Base-by-base conservation (phyloP, 2,329 filamentous ascomycete genomes). In the Cylindrodendrum hubeiense region DNA sequence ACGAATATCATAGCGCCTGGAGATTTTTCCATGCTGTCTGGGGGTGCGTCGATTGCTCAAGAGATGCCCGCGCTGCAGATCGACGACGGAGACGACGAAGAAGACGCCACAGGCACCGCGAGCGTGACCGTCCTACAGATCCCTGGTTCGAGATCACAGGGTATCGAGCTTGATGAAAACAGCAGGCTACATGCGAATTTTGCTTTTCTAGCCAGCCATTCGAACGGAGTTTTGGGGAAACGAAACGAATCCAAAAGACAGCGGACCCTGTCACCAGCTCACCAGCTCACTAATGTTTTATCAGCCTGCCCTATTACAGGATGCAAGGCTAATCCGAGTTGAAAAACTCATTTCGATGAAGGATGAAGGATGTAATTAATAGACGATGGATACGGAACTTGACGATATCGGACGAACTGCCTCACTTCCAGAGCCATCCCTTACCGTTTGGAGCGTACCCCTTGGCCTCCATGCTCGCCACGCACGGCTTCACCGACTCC, bases 11-110 rank as follows among this genome's bases (percentile, higher is more conserved):
- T 41, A 78, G 76, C 17, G 60, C 61, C 9, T 76, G 73, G 71
- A 68, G 76, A 47, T 61, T 76, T 28, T 37, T 76, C n/a, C 76
- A 77, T 62, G 65, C 70, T 2, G 12, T 77, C n/a, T 75, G 74
- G 71, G 75, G 72, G 1, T 77, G 75, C 53, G 63, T 71, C 5
- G 74, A 76, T 28, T 75, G 72, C 41, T 75, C 74, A 7, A 68
- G 67, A 3, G 71, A 75, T 21, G 67, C 70, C 21, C 71, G 54
- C 19, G 60, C 47, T 9, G 67, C 46, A 63, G 70, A 67, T 41
- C 50, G n/a, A 68, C 63, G 34, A 66, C 67, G 21, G 58, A 37
- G 47, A 71, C 62, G 52, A 47, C 65, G 33, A 63, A 54, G 58
- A 65, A 47, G 68, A 56, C 61, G 71, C 33, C 59, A 66, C 2